Conservation (phyloP, 768 basidiomycete species). For the Leucosporidium creatinivorum region DNA sequence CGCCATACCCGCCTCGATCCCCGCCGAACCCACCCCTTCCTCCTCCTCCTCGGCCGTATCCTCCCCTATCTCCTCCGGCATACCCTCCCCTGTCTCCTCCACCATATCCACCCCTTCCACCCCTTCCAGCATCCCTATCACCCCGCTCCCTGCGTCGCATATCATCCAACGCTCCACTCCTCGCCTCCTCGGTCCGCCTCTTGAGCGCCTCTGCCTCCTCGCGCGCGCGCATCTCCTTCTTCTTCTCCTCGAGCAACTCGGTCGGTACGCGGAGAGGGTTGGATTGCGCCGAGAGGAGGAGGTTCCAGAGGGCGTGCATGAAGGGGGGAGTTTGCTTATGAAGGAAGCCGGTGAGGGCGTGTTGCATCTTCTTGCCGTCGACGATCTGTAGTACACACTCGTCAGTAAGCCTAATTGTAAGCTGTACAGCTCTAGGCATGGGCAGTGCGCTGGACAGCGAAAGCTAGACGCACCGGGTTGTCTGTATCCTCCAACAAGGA, state of each 20-base stretch:
- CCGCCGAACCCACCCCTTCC: background rate
- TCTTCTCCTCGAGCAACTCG: conserved; percentile 85
- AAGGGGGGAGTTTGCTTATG: conserved; percentile 76
- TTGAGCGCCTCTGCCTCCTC: conserved; percentile 45
- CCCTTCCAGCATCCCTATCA: conserved; percentile 61
- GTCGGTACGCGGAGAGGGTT: conserved; percentile 82
- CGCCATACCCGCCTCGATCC: conserved; percentile 2
- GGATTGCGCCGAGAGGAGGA: conserved; percentile 86
- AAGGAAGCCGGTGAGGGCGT: conserved; percentile 85
- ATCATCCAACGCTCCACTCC: conserved; percentile 60
- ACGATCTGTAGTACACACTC: conserved; percentile 53
- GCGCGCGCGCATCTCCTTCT: conserved; percentile 69
- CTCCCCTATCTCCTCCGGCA: conserved; percentile 8
- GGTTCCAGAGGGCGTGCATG: conserved; percentile 79
- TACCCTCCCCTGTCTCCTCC: conserved; percentile 47
- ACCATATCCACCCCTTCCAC: conserved; percentile 45
- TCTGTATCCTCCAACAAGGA: conserved; percentile 80
- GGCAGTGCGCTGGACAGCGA: background rate
- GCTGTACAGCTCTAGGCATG: background rate
- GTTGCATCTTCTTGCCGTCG: conserved; percentile 93
- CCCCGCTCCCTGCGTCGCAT: conserved; percentile 57
- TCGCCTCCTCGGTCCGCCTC: conserved; percentile 49
- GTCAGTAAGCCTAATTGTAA: background rate
- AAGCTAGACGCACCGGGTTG: conserved; percentile 57
- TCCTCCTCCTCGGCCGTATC: background rate